Conservation (phyloP, 805 yeast genomes). For the Metschnikowia amazonensis region DNA sequence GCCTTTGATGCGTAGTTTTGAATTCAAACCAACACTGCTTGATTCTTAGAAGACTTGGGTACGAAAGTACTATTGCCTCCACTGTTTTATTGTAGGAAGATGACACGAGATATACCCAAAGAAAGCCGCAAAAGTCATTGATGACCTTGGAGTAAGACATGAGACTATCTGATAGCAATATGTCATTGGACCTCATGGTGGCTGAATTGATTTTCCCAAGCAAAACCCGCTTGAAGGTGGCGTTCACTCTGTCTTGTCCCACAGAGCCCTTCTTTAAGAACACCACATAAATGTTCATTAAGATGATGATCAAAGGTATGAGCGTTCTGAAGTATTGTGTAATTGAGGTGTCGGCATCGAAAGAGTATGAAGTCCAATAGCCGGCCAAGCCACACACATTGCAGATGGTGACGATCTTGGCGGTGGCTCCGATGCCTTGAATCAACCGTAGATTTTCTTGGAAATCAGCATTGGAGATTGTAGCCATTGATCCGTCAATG, state of each 20-base stretch:
- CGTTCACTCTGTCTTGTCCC: constrained; percentile 42
- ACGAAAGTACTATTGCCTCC: constrained; percentile 31
- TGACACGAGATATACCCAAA: constrained; percentile 40
- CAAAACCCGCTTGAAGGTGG: constrained; percentile 51
- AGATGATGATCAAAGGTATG: constrained; percentile 1
- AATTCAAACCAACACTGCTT: constrained; percentile 80
- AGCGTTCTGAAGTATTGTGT: not conserved
- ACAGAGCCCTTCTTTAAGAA: constrained; percentile 24
- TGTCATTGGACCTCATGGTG: constrained; percentile 68
- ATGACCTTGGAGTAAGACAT: constrained; percentile 77
- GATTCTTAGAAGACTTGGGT: constrained; percentile 75
- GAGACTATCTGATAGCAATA: constrained; percentile 76
- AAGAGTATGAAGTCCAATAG: constrained; percentile 10
- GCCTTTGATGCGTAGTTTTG: constrained; percentile 42
- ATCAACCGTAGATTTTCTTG: constrained; percentile 31
- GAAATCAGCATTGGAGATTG: constrained; percentile 27
- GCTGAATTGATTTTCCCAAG: constrained; percentile 56
- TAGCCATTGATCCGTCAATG: constrained; percentile 31
- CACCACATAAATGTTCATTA: not conserved
- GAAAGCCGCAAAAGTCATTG: constrained; percentile 62
- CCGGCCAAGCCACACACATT: constrained; percentile 19
- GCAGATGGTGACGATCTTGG: constrained; percentile 25
- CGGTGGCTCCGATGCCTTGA: constrained; percentile 32
- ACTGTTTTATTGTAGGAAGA: constrained; percentile 23
- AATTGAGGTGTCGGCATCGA: not conserved